Base-by-base conservation (phyloP, 768 basidiomycete genomes). In the Lentinula aciculospora region DNA sequence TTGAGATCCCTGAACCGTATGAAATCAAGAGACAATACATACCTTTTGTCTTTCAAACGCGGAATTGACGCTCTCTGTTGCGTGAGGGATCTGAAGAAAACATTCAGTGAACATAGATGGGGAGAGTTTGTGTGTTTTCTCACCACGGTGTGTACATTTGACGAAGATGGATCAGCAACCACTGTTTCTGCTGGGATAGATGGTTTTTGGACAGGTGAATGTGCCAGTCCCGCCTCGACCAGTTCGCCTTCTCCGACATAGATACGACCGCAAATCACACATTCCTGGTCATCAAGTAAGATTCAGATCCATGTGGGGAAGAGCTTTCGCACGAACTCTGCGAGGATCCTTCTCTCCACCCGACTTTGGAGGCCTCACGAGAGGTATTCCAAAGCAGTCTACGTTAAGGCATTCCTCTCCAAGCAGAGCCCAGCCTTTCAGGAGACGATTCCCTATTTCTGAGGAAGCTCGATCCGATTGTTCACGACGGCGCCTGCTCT, bases 391-490 rank as follows among this genome's bases (percentile, higher is more conserved):
- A 69, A 83, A 86, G 66, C 93, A 94, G 23, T 71, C 67, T 3
- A 67, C 62, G 63, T 82, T 87, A 0, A 83, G 82, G 65, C 93
- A 94, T 71, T 92, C 90, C 36, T 94, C 90, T 23, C 79, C 89
- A n/a, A 94, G 76, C 88, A 94, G 90, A 0, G 92, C 84, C 90
- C 94, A 39, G 89, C 92, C 64, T 63, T 83, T 84, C 46, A 94
- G 71, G 59, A 94, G 74, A 25, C 84, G 80, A 61, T 81, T 85
- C 44, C 89, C 93, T 29, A 94, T 89, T 65, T 88, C 88, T 51
- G 84, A 71, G 2, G 91, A 90, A 15, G 93, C 92, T 39, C 69
- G 72, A 67, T 94, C 92, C 2, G 89, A 91, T 68, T 94, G 92
- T 59, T 85, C 83, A 54, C 92, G 82, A 29, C 92, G 80, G 34